phyloP scores from a whole-genome alignment of 495 filamentous ascomycete genomes.

The Podospora pseudoanserina region DNA sequence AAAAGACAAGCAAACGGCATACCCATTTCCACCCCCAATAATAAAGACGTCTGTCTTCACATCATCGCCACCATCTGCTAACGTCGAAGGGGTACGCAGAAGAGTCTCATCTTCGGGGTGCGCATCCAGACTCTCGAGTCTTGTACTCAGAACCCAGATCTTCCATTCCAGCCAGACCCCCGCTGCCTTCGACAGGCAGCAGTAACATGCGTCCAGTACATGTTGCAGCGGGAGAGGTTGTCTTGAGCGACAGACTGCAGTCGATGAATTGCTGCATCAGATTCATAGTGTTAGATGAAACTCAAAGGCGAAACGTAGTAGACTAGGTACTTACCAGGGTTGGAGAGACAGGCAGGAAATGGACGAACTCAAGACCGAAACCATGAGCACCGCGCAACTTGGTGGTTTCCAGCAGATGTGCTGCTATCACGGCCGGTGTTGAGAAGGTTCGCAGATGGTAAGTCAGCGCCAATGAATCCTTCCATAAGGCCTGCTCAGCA shows the following conservation, averaged over 20 bases:
- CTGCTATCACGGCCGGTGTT: conserved; percentile 14
- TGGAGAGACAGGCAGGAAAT: conserved; percentile 14
- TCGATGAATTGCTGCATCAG: conserved; percentile 18
- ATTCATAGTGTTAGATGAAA: background rate
- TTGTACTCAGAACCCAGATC: conserved; percentile 35
- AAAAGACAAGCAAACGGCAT: background rate
- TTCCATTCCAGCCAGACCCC: conserved; percentile 26
- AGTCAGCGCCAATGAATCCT: conserved; percentile 32
- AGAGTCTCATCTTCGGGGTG: conserved; percentile 29
- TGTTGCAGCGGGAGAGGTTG: conserved; percentile 21
- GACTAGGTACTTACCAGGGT: conserved; percentile 17
- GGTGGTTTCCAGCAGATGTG: conserved; percentile 22
- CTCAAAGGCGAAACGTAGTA: background rate
- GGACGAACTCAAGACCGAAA: conserved; percentile 17
- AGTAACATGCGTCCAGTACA: conserved; percentile 31
- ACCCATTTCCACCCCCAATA: conserved; percentile 36
- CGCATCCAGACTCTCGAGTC: conserved; percentile 27
- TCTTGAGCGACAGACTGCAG: conserved; percentile 27
- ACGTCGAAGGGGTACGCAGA: conserved; percentile 22
- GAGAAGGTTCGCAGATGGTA: conserved; percentile 32
- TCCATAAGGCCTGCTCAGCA: conserved; percentile 29
- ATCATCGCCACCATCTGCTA: conserved; percentile 18
- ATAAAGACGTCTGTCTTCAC: conserved; percentile 36
- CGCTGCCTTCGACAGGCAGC: conserved; percentile 20
- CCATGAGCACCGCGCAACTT: conserved; percentile 14